Percentiles rank a stretch among this genome's conserved stretches.
Conservation (phyloP, 768 basidiomycete species). For the Auriscalpium microsporum region DNA sequence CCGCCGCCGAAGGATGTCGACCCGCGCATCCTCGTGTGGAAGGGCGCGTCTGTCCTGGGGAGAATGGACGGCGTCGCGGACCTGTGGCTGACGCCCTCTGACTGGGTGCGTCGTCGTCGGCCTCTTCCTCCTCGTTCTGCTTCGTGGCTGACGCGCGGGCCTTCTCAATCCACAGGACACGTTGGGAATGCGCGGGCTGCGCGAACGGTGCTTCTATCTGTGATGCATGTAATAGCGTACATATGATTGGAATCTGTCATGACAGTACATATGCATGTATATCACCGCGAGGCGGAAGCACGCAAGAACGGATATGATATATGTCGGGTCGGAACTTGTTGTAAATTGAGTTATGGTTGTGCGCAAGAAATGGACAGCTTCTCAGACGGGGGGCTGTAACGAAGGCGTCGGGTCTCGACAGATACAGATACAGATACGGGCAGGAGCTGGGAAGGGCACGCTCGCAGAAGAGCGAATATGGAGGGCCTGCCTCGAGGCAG, state of each 20-base stretch:
- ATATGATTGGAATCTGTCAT: neutral
- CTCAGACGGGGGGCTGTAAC: conserved; percentile 25
- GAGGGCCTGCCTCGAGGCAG: too few relatives aligned
- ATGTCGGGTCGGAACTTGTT: conserved; percentile 4
- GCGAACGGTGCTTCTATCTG: conserved; percentile 76
- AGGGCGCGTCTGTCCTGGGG: conserved; percentile 84
- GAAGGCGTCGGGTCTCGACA: too few relatives aligned
- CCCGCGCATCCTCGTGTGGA: conserved; percentile 86
- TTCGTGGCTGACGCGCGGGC: neutral
- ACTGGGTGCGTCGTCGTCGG: conserved; percentile 59
- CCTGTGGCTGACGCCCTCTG: conserved; percentile 77
- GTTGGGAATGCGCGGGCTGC: conserved; percentile 72
- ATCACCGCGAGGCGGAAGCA: too few relatives aligned
- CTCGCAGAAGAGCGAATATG: too few relatives aligned
- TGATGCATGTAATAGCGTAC: conserved; percentile 21
- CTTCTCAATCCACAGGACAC: conserved; percentile 41
- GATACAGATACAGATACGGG: too few relatives aligned
- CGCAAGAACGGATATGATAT: too few relatives aligned
- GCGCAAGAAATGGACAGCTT: neutral
- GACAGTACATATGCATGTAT: too few relatives aligned
- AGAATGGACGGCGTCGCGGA: conserved; percentile 89
- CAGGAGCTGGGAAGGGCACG: too few relatives aligned
- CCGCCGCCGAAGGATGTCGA: conserved; percentile 93
- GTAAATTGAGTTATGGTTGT: neutral
- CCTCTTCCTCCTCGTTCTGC: neutral